Conservation (phyloP, 2,329 filamentous ascomycete species). For the Colletotrichum trifolii region DNA sequence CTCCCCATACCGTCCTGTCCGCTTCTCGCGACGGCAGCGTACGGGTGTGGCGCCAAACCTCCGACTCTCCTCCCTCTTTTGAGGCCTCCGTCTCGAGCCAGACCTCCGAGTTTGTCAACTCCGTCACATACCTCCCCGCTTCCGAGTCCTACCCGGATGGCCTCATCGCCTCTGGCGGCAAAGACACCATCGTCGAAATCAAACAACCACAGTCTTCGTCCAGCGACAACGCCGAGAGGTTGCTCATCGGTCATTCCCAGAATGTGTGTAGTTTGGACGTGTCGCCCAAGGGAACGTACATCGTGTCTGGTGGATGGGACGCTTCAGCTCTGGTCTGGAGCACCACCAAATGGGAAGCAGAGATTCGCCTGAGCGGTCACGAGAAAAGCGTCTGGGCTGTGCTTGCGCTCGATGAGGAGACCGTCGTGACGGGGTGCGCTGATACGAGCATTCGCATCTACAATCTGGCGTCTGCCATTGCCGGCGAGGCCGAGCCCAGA, state of each 20-base stretch:
- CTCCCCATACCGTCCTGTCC: conserved; percentile 78
- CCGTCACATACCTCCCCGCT: conserved; percentile 79
- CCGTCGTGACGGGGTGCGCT: conserved; percentile 90
- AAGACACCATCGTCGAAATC: conserved; percentile 93
- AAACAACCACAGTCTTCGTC: conserved; percentile 75
- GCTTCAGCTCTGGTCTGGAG: conserved; percentile 87
- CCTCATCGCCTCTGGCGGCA: conserved; percentile 86
- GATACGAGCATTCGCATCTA: conserved; percentile 92
- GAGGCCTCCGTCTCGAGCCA: conserved; percentile 83
- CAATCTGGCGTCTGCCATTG: conserved; percentile 72
- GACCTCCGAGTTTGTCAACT: conserved; percentile 88
- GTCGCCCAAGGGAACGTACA: conserved; percentile 74
- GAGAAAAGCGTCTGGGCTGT: conserved; percentile 89
- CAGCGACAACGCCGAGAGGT: conserved; percentile 82
- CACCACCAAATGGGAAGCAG: conserved; percentile 85
- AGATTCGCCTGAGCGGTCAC: conserved; percentile 77
- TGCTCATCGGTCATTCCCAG: conserved; percentile 85
- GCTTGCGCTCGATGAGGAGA: conserved; percentile 81
- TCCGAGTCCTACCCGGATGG: conserved; percentile 78
- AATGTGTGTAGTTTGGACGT: conserved; percentile 92
- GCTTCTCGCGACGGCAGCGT: conserved; percentile 93
- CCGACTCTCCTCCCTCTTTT: conserved; percentile 74
- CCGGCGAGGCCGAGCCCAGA: conserved; percentile 61
- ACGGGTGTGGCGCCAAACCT: conserved; percentile 81
- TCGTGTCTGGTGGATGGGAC: conserved; percentile 97